Evolutionary conservation across 352 stramenopile genomes (phyloP).

Genomic region (Pythium oligandrum): DNA sequence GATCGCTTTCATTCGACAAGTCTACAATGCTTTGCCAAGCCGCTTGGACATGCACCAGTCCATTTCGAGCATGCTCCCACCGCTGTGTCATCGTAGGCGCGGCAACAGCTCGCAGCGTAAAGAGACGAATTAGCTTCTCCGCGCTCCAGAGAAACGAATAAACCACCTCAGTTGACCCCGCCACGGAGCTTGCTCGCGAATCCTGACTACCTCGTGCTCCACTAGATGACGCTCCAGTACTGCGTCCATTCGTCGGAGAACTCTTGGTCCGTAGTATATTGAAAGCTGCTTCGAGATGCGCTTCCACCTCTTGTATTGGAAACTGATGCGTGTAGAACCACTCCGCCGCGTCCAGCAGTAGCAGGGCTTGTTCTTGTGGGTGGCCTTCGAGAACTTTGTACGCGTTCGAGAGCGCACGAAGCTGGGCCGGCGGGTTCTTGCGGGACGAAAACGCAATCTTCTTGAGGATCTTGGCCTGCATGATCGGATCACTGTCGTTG

Average conservation of each 20-base stretch:
- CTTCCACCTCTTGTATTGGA: constrained; percentile 39
- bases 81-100: constrained; percentile 29
- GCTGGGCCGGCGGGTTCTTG: constrained; percentile 48
- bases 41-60: constrained; percentile 36
- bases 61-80: constrained; percentile 24
- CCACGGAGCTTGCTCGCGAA: too few species aligned
- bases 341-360: constrained; percentile 81
- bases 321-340: constrained; percentile 79
- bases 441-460: constrained; percentile 63
- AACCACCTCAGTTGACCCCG: neutral
- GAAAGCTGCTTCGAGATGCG: constrained; percentile 52
- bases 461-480: constrained; percentile 59
- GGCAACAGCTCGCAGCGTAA: constrained; percentile 36
- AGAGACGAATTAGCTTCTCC: constrained; percentile 56
- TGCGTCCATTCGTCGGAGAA: neutral
- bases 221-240: too few species aligned
- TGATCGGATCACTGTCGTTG: constrained; percentile 36
- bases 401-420: constrained; percentile 50
- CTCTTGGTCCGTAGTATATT: constrained; percentile 23
- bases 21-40: constrained; percentile 50
- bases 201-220: too few species aligned
- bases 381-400: constrained; percentile 53
- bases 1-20: constrained; percentile 35
- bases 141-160: constrained; percentile 46
- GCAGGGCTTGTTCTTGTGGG: constrained; percentile 52